phyloP scores from a whole-genome alignment of 352 stramenopile genomes.

The Phytophthora pseudosyringae region DNA sequence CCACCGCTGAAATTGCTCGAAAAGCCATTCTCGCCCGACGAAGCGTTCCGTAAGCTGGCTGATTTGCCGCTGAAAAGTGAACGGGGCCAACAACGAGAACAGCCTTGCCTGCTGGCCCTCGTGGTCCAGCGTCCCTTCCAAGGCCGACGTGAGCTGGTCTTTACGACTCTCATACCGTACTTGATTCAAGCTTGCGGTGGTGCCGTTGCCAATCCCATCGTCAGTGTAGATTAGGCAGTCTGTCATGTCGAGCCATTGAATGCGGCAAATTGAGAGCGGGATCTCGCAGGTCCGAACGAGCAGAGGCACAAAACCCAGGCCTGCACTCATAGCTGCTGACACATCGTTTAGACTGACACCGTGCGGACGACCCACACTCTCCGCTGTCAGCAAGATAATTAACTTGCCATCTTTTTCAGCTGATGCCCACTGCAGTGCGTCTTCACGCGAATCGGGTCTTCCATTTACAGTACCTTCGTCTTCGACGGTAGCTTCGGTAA shows the following conservation, averaged over 20 bases:
- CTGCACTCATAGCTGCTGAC: conserved; percentile 68
- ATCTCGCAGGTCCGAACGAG: conserved; percentile 81
- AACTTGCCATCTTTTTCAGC: conserved; percentile 69
- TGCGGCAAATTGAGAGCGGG: conserved; percentile 80
- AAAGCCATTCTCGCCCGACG: conserved; percentile 67
- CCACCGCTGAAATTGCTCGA: conserved; percentile 56
- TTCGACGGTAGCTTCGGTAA: not conserved
- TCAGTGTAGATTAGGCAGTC: conserved; percentile 65
- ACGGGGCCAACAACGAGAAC: conserved; percentile 67
- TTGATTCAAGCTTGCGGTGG: conserved; percentile 44
- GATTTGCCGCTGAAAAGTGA: conserved; percentile 80
- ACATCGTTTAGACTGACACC: conserved; percentile 80
- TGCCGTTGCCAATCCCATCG: not conserved
- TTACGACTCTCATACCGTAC: conserved; percentile 58
- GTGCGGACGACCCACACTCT: conserved; percentile 69
- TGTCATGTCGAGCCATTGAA: conserved; percentile 83
- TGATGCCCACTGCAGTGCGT: conserved; percentile 66
- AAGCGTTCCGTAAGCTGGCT: conserved; percentile 74
- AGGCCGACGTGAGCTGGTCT: conserved; percentile 59
- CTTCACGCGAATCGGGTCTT: conserved; percentile 36
- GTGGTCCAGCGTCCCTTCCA: conserved; percentile 72
- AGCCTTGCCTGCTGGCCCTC: conserved; percentile 75
- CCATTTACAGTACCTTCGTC: not conserved
- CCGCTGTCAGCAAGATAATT: conserved; percentile 70
- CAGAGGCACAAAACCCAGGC: conserved; percentile 73